Base-by-base conservation (phyloP, 345 rosid species). In the Gossypium raimondii region DNA sequence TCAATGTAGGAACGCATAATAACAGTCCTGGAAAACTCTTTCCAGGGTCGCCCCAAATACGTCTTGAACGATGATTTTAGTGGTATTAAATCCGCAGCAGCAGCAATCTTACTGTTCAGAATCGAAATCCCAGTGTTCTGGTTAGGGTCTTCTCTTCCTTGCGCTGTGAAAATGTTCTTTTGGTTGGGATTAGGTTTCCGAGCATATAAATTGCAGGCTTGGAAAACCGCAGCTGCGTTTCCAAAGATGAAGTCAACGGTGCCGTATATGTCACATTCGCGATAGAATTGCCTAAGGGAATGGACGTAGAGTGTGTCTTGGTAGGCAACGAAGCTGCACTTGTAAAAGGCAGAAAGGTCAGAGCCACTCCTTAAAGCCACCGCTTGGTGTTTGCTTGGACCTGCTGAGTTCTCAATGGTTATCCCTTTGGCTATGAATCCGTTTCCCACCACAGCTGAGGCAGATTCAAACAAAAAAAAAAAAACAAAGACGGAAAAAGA, bases 21-120 rank as follows among this genome's bases (percentile, higher is more conserved):
- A 53, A 85, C 91, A 0, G 94, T 93, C 83, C 98, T 84, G 1
- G 98, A 93, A 67, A 82, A 91, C 62, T 73, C 76, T 72, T 77
- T 91, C 98, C 97, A 93, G 0, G 98, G 98, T 27, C 98, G 87
- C 1, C 97, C 98, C 13, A 91, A 76, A 76, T 85, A 93, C 0
- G 90, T 84, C 72, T 79, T 70, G 80, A 85, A 85, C 11, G 75
- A 51, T 3, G 86, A 75, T 67, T 84, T 78, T 0, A 78, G 86
- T 0, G 98, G 91, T 16, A 86, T 78, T 24, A 91, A 79, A 74
- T 93, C 97, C 0, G 85, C 74, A 0, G 95, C 92, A 1, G 97
- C 93, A 9, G 87, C 79, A 7, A 93, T 59, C 78, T 89, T 93
- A 84, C 88, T 79, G 25, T 87, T 84, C 45, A 86, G 62, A 60